phyloP scores from a whole-genome alignment of 2,329 filamentous ascomycete species.

The Rhexocercosporidium sp. region DNA sequence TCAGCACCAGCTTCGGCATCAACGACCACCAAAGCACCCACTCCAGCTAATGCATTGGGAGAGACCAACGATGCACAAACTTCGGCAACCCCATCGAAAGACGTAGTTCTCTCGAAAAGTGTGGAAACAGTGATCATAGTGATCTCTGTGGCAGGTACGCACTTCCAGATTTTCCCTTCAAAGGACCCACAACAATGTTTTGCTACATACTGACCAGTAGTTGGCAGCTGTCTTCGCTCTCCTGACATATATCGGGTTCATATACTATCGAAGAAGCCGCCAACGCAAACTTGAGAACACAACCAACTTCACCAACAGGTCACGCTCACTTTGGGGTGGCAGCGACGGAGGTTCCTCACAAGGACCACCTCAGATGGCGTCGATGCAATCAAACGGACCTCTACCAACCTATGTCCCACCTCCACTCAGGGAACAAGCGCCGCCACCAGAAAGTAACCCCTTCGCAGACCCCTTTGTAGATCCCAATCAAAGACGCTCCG shows the following conservation, averaged over 20 bases:
- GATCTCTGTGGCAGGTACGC: slow-evolving; percentile 4
- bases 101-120: background rate
- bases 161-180: background rate
- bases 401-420: slow-evolving; percentile 9
- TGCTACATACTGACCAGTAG: background rate
- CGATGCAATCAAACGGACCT: background rate
- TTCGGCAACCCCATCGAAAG: background rate
- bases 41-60: slow-evolving; percentile 1
- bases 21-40: background rate
- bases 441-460: background rate
- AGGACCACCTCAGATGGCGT: slow-evolving; percentile 5
- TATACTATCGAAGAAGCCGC: background rate
- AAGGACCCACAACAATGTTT: background rate
- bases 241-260: background rate
- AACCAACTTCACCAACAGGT: background rate
- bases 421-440: background rate
- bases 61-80: background rate
- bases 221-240: background rate
- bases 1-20: slow-evolving; percentile 1
- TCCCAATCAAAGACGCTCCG: slow-evolving; percentile 5
- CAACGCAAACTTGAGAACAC: slow-evolving; percentile 4
- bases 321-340: background rate
- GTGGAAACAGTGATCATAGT: slow-evolving; percentile 12
- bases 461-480: slow-evolving; percentile 10
- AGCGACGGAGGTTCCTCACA: background rate